Base-by-base conservation (phyloP, 768 basidiomycete species). In the Boletus coccyginus region DNA sequence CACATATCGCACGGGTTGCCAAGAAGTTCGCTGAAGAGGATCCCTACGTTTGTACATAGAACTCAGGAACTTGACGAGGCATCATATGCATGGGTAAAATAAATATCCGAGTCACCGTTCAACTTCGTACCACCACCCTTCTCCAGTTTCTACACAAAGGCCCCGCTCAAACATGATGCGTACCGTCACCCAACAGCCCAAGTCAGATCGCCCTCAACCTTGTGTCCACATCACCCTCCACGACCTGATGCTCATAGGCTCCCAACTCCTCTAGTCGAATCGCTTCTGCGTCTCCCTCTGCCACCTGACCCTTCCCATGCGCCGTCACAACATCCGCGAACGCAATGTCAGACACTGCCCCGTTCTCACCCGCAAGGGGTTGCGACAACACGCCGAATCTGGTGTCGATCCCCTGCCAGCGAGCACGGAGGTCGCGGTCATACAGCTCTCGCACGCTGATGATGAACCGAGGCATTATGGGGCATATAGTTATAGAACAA, bases 321-420 rank as follows among this genome's bases (percentile, higher is more conserved):
- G 5, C 21, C 3, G 24, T 1, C 3, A 10, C 4, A 13, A 16
- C n/a, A 33, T n/a, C 36, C 7, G 21, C 41, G 5, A 57, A 51
- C 5, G 35, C 6, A n/a, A 57, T 59, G 1, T 11, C 35, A 13
- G 56, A 56, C 29, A 7, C 1, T 2, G 9, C 16, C 3, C 3
- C 9, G 5, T 12, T 19, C 33, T 27, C 17, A 16, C 29, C 19
- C 10, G 29, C 2, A 29, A 6, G 1, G 17, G 35, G 39, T 21
- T 41, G 46, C 10, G 46, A 49, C 14, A 9, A n/a, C 1, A 41
- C 16, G 2, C 57, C 47, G 36, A 55, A 59, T 44, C 56, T 56
- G 7, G 35, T 32, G 29, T 58, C 59, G 3, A 47, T 47, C n/a
- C 40, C 45, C 3, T 45, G 47, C 11, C 36, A 17, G 9, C 24